phyloP scores from a whole-genome alignment of 768 basidiomycete species.

The Candolleomyces eurysporus region DNA sequence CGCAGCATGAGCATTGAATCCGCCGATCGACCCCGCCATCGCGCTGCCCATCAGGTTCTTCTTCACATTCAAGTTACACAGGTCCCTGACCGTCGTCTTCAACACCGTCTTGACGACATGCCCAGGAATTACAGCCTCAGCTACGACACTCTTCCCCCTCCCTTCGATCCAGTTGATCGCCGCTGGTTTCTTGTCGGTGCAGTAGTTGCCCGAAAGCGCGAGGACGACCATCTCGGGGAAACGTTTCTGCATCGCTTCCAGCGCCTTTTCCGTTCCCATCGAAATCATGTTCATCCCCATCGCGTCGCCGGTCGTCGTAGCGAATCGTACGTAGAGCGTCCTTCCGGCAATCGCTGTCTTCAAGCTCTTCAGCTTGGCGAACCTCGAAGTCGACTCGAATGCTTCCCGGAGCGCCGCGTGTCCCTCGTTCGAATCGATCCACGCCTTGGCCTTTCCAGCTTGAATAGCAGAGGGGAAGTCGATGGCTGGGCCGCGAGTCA shows the following conservation, averaged over 20 bases:
- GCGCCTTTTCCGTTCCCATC: conserved; percentile 96
- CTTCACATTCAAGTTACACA: conserved; percentile 91
- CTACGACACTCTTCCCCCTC: conserved; percentile 95
- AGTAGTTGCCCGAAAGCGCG: no score
- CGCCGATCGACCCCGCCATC: conserved; percentile 93
- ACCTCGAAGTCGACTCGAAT: conserved; percentile 93
- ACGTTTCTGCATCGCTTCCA: conserved; percentile 69
- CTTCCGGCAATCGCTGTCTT: conserved; percentile 83
- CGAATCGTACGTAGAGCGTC: conserved; percentile 90
- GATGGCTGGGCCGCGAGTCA: conserved; percentile 98
- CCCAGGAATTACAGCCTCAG: conserved; percentile 56
- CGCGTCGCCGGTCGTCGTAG: conserved; percentile 93
- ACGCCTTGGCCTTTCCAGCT: conserved; percentile 82
- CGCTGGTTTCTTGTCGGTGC: conserved; percentile 22
- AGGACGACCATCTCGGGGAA: conserved; percentile 72
- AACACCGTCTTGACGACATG: conserved; percentile 78
- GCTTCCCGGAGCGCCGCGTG: conserved; percentile 74
- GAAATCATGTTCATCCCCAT: conserved; percentile 99
- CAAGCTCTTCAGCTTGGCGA: conserved; percentile 50
- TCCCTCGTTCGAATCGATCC: conserved; percentile 83
- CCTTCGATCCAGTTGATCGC: conserved; percentile 99
- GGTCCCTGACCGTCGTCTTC: conserved; percentile 91
- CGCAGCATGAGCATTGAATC: conserved; percentile 39
- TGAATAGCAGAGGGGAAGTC: conserved; percentile 82
- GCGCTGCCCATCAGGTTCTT: conserved; percentile 97